Evolutionary conservation across 495 filamentous ascomycete species (phyloP), one percentile per base, ranked within the genome.

Genomic region (Trichodelitschia bisporula): DNA sequence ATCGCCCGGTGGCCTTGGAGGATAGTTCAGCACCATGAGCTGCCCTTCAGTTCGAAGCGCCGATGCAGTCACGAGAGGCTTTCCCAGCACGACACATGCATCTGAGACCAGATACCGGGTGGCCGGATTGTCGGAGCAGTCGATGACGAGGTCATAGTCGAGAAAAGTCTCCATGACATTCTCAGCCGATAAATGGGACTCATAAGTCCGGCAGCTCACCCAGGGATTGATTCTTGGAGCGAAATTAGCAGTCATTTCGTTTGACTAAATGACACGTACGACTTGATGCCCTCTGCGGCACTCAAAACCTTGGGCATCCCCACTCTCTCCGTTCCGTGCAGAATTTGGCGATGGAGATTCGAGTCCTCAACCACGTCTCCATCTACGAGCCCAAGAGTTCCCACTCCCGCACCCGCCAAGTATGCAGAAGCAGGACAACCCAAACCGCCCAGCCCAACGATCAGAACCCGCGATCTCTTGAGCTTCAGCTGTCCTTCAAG

Each of bases 101-200:
- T 97, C 86, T 0, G 82, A 92, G 40, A 95, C 77, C 3, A 95
- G 59, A 46, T 97, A 95, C 23, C 86, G 77, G 0, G 82, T 73
- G 3, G 73, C 71, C 0, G 84, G 86, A 33, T 78, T 78, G 49
- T 97, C 86, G 3, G 82, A 91, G 43, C 86, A 97, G 49, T 97
- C 86, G 18, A 97, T 63, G 16, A 95, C 65, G 3, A 92, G 38
- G 42, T 93, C 79, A 46, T 89, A 93, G 2, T 50, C 36, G 0
- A 49, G 31, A 32, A 84, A 69, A 23, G 70, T 66, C 11, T 57
- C 41, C 5, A 68, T 53, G 0, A 78, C 75, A 28, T 65, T 72
- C 35, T 63, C 45, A 0, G 76, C 60, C 0, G 56, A 58, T 15
- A 92, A 56, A 34, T 72, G 69, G 18, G 53, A 52, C 10, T 43